These are phyloP conservation scores for Dactylellina cionopaga DNA, from an alignment of 2,329 filamentous ascomycete genomes.

Conservation along the genomic window DNA sequence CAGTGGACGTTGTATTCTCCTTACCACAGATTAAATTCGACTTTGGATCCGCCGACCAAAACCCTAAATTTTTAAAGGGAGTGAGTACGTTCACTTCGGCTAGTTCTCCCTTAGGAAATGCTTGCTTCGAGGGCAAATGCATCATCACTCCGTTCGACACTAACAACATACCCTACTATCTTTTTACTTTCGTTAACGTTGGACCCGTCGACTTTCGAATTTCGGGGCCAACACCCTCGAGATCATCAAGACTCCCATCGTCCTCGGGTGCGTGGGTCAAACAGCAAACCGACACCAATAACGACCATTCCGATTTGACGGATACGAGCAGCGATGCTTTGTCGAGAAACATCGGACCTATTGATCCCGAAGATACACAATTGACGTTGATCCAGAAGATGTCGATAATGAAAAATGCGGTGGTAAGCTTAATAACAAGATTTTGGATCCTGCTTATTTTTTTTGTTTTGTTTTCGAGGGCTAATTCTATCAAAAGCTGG, in stretches of 20 bases:
- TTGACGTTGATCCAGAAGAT: slow-evolving; percentile 74
- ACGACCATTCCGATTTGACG: background rate
- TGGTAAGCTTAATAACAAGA: slow-evolving; percentile 63
- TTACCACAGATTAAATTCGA: slow-evolving; percentile 47
- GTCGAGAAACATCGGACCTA: background rate
- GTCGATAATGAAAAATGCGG: slow-evolving; percentile 77
- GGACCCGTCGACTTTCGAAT: slow-evolving; percentile 23
- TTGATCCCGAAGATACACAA: slow-evolving; percentile 12
- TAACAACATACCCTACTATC: slow-evolving; percentile 1
- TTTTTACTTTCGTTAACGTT: slow-evolving; percentile 40
- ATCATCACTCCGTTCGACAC: slow-evolving; percentile 34
- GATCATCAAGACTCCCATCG: slow-evolving; percentile 28
- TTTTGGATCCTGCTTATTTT: background rate
- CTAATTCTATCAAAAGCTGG: too few relatives aligned
- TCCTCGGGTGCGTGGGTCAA: slow-evolving; percentile 44
- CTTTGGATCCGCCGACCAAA: background rate
- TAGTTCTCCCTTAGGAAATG: slow-evolving; percentile 38
- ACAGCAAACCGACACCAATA: background rate
- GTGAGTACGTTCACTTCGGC: slow-evolving; percentile 18
- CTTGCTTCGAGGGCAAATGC: slow-evolving; percentile 44
- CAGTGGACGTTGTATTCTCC: slow-evolving; percentile 38
- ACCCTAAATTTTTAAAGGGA: slow-evolving; percentile 18
- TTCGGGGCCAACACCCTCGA: background rate
- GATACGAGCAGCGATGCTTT: background rate
- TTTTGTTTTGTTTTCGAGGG: too few relatives aligned